These are phyloP conservation scores for Phytopythium kandeliae DNA, from an alignment of 352 stramenopile genomes.

Conservation along the genomic window DNA sequence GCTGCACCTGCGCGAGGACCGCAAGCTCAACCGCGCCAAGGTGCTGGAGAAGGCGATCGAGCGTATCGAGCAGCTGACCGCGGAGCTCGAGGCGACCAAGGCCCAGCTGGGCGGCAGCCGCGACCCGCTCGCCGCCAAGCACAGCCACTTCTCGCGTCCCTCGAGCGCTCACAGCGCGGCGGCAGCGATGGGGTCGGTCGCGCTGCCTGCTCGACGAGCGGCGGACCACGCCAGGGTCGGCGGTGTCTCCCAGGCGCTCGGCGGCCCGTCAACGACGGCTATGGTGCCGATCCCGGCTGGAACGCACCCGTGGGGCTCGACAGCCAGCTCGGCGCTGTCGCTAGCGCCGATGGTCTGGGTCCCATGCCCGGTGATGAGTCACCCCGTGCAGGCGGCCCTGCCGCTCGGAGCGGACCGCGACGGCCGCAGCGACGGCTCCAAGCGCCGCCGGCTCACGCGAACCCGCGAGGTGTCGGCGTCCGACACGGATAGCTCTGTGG, in stretches of 20 bases:
- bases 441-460: constrained; percentile 1
- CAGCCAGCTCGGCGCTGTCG: constrained; percentile 11
- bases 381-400: background rate
- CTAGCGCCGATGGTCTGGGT: constrained; percentile 36
- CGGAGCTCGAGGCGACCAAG: constrained; percentile 24
- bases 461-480: background rate
- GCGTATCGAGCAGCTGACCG: constrained; percentile 46
- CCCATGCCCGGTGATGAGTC: constrained; percentile 22
- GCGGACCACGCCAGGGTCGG: background rate
- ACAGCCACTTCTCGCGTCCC: background rate
- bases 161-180: background rate
- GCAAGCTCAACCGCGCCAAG: constrained; percentile 62
- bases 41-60: constrained; percentile 61
- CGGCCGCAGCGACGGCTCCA: background rate
- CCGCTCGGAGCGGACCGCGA: background rate
- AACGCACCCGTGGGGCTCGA: constrained; percentile 16
- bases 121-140: background rate
- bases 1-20: constrained; percentile 47
- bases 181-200: background rate
- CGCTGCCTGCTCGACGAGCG: constrained; percentile 2
- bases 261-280: background rate
- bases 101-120: constrained; percentile 1
- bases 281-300: constrained; percentile 1
- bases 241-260: background rate
- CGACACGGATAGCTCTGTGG: background rate